Evolutionary conservation across 1,139 yeast genomes (phyloP).

Genomic region (Lodderomyces orthopsilosis): DNA sequence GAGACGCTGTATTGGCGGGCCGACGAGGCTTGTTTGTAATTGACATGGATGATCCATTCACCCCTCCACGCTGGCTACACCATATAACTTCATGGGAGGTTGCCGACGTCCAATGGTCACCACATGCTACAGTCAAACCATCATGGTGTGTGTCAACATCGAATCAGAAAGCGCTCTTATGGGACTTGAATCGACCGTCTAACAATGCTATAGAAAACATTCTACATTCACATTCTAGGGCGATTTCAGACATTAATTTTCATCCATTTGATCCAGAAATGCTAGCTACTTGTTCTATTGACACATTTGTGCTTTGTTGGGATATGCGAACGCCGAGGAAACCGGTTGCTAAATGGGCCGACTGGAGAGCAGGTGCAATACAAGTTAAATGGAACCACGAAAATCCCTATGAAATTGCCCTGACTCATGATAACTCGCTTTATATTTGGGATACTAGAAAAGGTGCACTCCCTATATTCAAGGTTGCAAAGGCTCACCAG

Average conservation of each 20-base stretch:
- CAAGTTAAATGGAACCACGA: conserved; percentile 91
- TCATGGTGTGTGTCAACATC: conserved; percentile 93
- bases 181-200: conserved; percentile 84
- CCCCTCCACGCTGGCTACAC: conserved; percentile 90
- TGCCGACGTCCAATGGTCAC: conserved; percentile 98
- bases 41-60: conserved; percentile 93
- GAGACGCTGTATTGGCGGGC: conserved; percentile 92
- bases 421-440: conserved; percentile 78
- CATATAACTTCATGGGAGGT: conserved; percentile 97
- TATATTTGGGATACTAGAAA: conserved; percentile 86
- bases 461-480: conserved; percentile 71
- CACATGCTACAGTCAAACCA: conserved; percentile 73
- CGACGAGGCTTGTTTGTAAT: conserved; percentile 82
- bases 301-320: conserved; percentile 85
- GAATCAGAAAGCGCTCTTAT: conserved; percentile 89
- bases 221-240: conserved; percentile 85
- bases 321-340: conserved; percentile 75
- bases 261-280: conserved; percentile 84
- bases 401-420: conserved; percentile 75
- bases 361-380: conserved; percentile 92
- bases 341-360: conserved; percentile 79
- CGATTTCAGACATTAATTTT: conserved; percentile 93
- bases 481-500: conserved; percentile 63
- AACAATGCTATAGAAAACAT: conserved; percentile 80
- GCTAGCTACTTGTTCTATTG: conserved; percentile 92